Base-by-base conservation (phyloP, 2,329 filamentous ascomycete genomes). In the Colletotrichum navitas region DNA sequence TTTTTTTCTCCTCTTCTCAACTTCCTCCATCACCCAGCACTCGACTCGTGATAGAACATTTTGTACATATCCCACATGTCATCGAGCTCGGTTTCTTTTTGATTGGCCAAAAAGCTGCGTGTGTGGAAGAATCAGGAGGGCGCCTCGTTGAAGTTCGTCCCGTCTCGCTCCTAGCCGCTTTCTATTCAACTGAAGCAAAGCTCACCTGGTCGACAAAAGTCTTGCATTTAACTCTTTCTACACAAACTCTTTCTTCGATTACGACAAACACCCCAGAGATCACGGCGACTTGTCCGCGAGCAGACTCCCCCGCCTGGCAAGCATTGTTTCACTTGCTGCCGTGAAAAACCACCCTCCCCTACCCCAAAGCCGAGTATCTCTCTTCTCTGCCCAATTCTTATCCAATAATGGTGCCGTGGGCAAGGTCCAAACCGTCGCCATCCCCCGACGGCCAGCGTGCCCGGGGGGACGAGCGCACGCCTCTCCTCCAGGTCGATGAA, bases 41-140 rank as follows among this genome's bases (percentile, higher is more conserved):
- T 68, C 64, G 65, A 71, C 69, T 71, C 59, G 43, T 71, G 56
- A 52, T 64, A 56, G 43, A 47, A 7, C 24, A 6, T 11, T 32
- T 24, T 59, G n/a, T 34, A n/a, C 43, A 43, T 59, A 59, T 71
- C 43, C 26, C 51, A 16, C 34, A 49, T 29, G 32, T 43, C 41
- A 49, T 63, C 24, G 39, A 64, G 24, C 16, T 26, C 56, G 29
- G 24, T 52, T 3, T 6, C 18, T 10, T 34, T n/a, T 14, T 5
- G 16, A 29, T 14, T 34, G 55, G 32, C 11, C 49, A 5, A 36
- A 51, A 14, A 21, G 4, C 34, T 7, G 47, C 45, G 5, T 24
- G n/a, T 16, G 21, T 47, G 21, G 21, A 24, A 24, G 14, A 29
- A 63, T 18, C 0, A 29, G 12, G 18, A 54, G 34, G 47, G 16